These are phyloP conservation scores for Toxicodendron radicans DNA, from an alignment of 345 rosid genomes.

Conservation along the genomic window DNA sequence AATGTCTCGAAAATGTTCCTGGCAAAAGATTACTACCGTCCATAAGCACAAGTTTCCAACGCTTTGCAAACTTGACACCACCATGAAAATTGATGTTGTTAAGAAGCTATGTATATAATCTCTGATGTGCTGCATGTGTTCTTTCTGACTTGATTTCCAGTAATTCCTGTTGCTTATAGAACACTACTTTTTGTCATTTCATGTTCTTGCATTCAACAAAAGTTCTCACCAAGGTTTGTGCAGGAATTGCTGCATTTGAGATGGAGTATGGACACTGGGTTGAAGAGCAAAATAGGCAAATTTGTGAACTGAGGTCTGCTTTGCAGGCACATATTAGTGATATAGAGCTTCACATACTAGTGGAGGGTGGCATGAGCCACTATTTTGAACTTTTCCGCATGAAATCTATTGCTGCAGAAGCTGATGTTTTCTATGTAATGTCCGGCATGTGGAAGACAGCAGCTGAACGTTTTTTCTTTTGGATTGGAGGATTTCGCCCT, in stretches of 20 bases:
- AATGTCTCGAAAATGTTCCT: slow-evolving; percentile 36
- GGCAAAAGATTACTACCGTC: neutral
- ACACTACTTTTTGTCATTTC: slow-evolving; percentile 6
- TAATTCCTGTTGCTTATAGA: neutral
- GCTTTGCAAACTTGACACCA: neutral
- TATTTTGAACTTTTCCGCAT: slow-evolving; percentile 78
- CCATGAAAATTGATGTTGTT: neutral
- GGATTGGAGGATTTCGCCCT: slow-evolving; percentile 95
- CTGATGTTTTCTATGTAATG: slow-evolving; percentile 79
- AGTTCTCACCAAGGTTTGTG: slow-evolving; percentile 7
- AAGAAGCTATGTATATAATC: neutral
- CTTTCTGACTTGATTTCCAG: slow-evolving; percentile 3
- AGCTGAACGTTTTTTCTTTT: slow-evolving; percentile 78
- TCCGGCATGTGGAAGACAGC: slow-evolving; percentile 79
- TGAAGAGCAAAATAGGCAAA: too few relatives aligned
- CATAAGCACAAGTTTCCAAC: neutral
- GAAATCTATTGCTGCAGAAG: slow-evolving; percentile 74
- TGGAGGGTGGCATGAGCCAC: slow-evolving; percentile 34
- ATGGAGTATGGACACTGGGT: too few relatives aligned
- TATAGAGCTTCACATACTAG: slow-evolving; percentile 58
- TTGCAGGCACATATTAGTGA: slow-evolving; percentile 53
- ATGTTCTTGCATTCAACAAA: slow-evolving; percentile 10
- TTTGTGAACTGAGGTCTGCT: slow-evolving; percentile 52
- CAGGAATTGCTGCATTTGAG: too few relatives aligned
- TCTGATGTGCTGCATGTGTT: neutral